These are phyloP conservation scores for Boletus rubroflammeus DNA, from an alignment of 768 basidiomycete species.

Conservation along the genomic window DNA sequence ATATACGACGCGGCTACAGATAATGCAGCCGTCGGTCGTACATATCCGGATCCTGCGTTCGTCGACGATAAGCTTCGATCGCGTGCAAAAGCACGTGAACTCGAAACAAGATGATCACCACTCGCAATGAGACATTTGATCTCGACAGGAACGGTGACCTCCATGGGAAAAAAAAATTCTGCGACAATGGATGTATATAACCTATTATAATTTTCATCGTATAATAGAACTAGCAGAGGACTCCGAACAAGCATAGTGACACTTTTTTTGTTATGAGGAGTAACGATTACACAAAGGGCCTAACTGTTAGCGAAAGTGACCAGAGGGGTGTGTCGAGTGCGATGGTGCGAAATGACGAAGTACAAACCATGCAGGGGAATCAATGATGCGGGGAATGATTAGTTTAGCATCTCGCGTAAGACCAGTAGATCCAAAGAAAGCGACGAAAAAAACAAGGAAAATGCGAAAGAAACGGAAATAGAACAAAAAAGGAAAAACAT, in stretches of 20 bases:
- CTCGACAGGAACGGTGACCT: neutral
- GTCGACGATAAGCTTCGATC: neutral
- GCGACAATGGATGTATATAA: neutral
- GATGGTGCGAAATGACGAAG: slow-evolving; percentile 10
- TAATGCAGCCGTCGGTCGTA: neutral
- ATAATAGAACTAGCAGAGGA: slow-evolving; percentile 19
- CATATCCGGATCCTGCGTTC: neutral
- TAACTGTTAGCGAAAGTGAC: neutral
- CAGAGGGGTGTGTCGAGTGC: neutral
- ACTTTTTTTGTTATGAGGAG: slow-evolving; percentile 3
- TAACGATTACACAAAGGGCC: slow-evolving; percentile 8
- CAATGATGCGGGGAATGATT: slow-evolving; percentile 17
- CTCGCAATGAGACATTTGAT: neutral
- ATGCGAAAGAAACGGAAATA: neutral
- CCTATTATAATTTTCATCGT: slow-evolving; percentile 19
- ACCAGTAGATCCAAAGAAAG: slow-evolving; percentile 9
- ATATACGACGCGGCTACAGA: neutral
- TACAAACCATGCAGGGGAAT: slow-evolving; percentile 17
- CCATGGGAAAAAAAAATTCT: neutral
- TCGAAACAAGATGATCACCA: slow-evolving; percentile 1
- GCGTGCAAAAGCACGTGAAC: neutral
- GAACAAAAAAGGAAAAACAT: neutral
- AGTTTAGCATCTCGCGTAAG: slow-evolving; percentile 7
- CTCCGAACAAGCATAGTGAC: neutral
- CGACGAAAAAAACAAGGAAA: neutral